Conservation (phyloP, 2,329 filamentous ascomycete genomes). For the Fusarium temperatum region DNA sequence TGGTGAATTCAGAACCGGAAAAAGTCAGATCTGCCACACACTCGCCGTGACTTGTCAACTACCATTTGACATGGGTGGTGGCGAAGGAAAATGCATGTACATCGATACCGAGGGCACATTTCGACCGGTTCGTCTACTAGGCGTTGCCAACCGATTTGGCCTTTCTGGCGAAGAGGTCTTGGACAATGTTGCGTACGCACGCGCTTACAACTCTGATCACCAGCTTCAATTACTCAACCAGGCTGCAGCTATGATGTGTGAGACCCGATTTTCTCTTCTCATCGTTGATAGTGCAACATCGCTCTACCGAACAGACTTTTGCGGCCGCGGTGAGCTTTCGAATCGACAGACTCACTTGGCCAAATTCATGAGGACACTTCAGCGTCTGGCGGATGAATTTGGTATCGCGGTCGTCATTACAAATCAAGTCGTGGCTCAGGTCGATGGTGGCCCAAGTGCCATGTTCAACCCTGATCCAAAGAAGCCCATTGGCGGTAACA, state of each 20-base stretch:
- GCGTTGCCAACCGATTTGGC: conserved; percentile 93
- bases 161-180: conserved; percentile 96
- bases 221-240: conserved; percentile 95
- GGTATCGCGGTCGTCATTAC: conserved; percentile 98
- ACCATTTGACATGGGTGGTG: conserved; percentile 98
- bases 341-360: conserved; percentile 88
- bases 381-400: conserved; percentile 82
- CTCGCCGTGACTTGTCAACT: conserved; percentile 98
- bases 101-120: conserved; percentile 99
- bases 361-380: conserved; percentile 87
- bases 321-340: conserved; percentile 96
- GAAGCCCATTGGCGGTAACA: conserved; percentile 98
- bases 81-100: conserved; percentile 97
- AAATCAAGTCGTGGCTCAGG: conserved; percentile 98
- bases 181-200: conserved; percentile 97
- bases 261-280: conserved; percentile 94
- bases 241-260: conserved; percentile 98
- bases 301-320: conserved; percentile 95
- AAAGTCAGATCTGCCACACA: conserved; percentile 98
- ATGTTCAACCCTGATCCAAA: conserved; percentile 99
- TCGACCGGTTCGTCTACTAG: conserved; percentile 86
- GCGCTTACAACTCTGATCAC: conserved; percentile 98
- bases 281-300: conserved; percentile 96
- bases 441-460: conserved; percentile 92
- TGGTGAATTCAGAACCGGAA: conserved; percentile 96